Conservation (phyloP, 139 green algal species). For the Picochlorum sp. region DNA sequence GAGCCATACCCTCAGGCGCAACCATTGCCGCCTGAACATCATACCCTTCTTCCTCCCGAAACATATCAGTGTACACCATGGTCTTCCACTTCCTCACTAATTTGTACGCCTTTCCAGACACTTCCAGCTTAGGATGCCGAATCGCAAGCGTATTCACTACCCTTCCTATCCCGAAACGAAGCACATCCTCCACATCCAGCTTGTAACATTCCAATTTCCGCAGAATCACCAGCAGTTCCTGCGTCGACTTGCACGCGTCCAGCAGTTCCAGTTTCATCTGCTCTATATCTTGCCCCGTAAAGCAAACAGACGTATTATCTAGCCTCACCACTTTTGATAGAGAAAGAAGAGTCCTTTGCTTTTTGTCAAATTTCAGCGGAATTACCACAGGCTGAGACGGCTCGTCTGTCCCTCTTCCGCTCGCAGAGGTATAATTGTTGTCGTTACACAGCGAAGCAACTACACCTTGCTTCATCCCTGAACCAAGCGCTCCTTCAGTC, state of each 20-base stretch:
- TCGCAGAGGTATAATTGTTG: too few species aligned
- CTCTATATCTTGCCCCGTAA: conserved; percentile 1
- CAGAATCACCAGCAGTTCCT: neutral
- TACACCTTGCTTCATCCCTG: too few species aligned
- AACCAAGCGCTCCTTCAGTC: too few species aligned
- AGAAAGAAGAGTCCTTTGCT: conserved; percentile 1
- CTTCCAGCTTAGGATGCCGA: neutral
- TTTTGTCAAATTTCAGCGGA: neutral
- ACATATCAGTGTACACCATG: neutral
- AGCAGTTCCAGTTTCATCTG: neutral
- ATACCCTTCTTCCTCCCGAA: neutral
- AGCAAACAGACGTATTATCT: conserved; percentile 2
- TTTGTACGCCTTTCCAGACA: neutral
- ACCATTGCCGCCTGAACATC: neutral
- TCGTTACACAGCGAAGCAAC: too few species aligned
- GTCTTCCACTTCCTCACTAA: conserved; percentile 1
- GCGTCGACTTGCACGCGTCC: neutral
- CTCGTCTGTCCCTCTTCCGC: too few species aligned
- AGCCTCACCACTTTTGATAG: conserved; percentile 9
- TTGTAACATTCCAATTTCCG: conserved; percentile 9
- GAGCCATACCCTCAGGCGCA: neutral
- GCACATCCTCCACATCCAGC: conserved; percentile 1
- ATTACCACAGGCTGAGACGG: neutral
- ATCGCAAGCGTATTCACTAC: neutral
- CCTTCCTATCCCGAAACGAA: neutral